These are phyloP conservation scores for Solanum pimpinellifolium DNA, from an alignment of 257 asterid genomes.

Conservation along the genomic window DNA sequence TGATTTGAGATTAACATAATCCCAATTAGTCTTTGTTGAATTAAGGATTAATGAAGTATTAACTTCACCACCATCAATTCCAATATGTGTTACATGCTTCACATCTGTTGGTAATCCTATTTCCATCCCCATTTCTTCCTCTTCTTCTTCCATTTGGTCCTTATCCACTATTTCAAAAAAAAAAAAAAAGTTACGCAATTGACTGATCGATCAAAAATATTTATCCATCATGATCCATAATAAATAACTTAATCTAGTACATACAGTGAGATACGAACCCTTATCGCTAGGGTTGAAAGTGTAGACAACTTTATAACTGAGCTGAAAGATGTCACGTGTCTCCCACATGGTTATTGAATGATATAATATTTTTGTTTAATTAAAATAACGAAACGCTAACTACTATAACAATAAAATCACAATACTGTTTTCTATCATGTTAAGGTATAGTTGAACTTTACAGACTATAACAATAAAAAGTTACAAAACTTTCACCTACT, in stretches of 20 bases:
- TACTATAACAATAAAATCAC: too few relatives aligned
- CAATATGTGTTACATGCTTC: slow-evolving; percentile 33
- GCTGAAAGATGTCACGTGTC: not conserved
- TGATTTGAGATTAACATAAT: not conserved
- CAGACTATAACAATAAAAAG: too few relatives aligned
- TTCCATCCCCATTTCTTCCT: slow-evolving; percentile 19
- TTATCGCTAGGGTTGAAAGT: not conserved
- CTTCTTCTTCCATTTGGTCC: not conserved
- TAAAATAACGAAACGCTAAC: too few relatives aligned
- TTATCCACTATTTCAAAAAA: not conserved
- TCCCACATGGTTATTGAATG: not conserved
- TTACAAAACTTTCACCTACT: not conserved
- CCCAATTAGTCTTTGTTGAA: not conserved
- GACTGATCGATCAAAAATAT: not conserved
- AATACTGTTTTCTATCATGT: too few relatives aligned
- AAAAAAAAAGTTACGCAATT: not conserved
- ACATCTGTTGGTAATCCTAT: slow-evolving; percentile 39
- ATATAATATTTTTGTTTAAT: not conserved
- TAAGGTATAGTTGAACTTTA: too few relatives aligned
- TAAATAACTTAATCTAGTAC: not conserved
- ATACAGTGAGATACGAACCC: not conserved
- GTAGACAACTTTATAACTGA: not conserved
- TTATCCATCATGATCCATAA: accelerated
- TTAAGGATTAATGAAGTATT: not conserved
- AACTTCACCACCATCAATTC: slow-evolving; percentile 19